A percentile compares a stretch with the other conserved stretches of the same genome.
These are phyloP conservation scores for Emmonsiellopsis sp. DNA, from an alignment of 2,329 filamentous ascomycete species.

Conservation along the genomic window DNA sequence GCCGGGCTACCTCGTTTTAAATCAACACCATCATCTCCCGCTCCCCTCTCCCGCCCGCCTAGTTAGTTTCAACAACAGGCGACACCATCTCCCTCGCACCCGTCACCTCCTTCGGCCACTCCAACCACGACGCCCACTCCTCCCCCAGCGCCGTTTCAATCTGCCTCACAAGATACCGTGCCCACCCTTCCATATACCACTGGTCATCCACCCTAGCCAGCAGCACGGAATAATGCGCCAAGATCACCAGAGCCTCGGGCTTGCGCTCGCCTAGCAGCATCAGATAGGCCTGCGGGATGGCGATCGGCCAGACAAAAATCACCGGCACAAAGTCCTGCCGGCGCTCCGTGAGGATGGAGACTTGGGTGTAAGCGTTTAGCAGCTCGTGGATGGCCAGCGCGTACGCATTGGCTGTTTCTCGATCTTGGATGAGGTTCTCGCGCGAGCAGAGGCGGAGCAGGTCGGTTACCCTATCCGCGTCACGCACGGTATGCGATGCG, in stretches of 20 bases:
- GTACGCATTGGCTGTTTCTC: conserved; percentile 17
- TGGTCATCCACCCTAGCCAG: conserved; percentile 18
- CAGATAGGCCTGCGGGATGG: conserved; percentile 18
- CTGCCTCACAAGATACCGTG: conserved; percentile 18
- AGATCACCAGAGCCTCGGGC: conserved; percentile 21
- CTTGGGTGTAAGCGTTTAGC: conserved; percentile 21
- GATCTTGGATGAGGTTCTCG: conserved; percentile 11
- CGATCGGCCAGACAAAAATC: conserved; percentile 22
- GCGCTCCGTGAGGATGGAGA: conserved; percentile 15
- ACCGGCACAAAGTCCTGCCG: conserved; percentile 18
- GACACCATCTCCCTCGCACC: neutral
- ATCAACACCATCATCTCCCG: neutral
- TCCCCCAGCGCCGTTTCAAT: conserved; percentile 18
- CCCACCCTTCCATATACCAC: conserved; percentile 22
- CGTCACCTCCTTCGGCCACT: conserved; percentile 16
- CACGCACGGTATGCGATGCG: conserved; percentile 15
- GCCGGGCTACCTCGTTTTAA: neutral
- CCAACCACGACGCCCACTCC: conserved; percentile 18
- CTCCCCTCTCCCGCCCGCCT: neutral
- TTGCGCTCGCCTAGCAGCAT: conserved; percentile 19
- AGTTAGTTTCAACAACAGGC: neutral
- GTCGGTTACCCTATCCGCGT: conserved; percentile 18
- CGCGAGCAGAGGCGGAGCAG: conserved; percentile 17
- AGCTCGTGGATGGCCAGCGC: conserved; percentile 21
- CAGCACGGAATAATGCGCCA: conserved; percentile 21